A percentile compares a stretch with the other conserved stretches of the same genome.
phyloP scores from a whole-genome alignment of 164 flowering plant species.

The Euptelea pleiosperma region DNA sequence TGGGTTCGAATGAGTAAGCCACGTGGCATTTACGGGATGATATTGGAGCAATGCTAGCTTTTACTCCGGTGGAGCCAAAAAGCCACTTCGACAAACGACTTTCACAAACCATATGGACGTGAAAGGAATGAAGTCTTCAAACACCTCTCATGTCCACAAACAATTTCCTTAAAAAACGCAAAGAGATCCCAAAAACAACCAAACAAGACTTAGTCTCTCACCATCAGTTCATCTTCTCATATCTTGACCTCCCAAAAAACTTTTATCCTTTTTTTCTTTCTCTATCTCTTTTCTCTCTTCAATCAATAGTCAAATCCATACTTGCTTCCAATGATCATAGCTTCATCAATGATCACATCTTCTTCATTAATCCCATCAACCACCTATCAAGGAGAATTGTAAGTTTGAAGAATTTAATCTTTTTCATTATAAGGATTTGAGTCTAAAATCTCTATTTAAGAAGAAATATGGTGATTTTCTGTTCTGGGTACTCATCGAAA shows the following conservation, averaged over 20 bases:
- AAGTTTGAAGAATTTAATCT: too few species aligned
- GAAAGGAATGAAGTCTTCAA: not conserved
- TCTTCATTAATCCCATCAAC: not conserved
- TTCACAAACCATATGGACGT: not conserved
- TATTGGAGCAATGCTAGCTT: too few species aligned
- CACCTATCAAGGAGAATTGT: too few species aligned
- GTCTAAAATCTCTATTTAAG: too few species aligned
- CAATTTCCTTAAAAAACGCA: slow-evolving; percentile 8
- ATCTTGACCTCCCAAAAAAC: not conserved
- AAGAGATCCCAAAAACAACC: not conserved
- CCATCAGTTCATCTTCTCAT: slow-evolving; percentile 19
- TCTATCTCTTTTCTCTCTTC: not conserved
- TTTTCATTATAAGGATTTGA: too few species aligned
- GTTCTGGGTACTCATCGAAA: too few species aligned
- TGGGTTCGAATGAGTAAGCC: too few species aligned
- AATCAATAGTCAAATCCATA: slow-evolving; percentile 3
- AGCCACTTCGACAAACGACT: too few species aligned
- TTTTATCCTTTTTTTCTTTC: not conserved
- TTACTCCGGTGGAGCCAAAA: too few species aligned
- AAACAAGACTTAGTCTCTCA: slow-evolving; percentile 22
- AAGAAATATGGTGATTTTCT: too few species aligned
- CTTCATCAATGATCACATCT: not conserved
- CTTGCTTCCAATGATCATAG: not conserved
- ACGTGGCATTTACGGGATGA: too few species aligned
- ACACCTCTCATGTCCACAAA: slow-evolving; percentile 1